A percentile compares a stretch with the other conserved stretches of the same genome.
These are phyloP conservation scores for Globisporangium mamillatum DNA, from an alignment of 352 stramenopile genomes.

Conservation along the genomic window DNA sequence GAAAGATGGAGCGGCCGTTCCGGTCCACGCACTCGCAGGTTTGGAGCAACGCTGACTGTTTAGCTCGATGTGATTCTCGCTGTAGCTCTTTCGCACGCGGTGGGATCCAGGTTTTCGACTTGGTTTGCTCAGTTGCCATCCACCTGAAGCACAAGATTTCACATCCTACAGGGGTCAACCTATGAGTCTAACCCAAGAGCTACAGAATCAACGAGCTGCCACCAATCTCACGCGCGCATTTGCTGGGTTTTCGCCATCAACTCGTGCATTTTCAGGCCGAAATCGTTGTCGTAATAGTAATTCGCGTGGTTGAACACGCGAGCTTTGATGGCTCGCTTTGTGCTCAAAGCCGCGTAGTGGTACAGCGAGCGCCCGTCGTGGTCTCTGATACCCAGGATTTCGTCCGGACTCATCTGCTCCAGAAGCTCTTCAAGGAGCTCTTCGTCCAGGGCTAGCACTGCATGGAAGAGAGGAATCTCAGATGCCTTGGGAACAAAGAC, in stretches of 20 bases:
- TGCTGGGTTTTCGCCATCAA: constrained; percentile 34
- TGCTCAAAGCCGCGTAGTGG: constrained; percentile 48
- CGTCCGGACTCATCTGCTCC: constrained; percentile 19
- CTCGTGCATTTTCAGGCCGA: constrained; percentile 25
- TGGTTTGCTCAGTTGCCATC: constrained; percentile 11
- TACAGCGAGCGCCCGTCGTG: constrained; percentile 30
- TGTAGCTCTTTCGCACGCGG: constrained; percentile 47
- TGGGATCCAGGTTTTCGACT: constrained; percentile 31
- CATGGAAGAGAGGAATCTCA: constrained; percentile 45
- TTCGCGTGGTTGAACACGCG: constrained; percentile 35
- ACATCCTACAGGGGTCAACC: background rate
- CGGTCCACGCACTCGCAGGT: constrained; percentile 35
- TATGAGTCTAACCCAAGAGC: background rate
- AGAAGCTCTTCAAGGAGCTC: constrained; percentile 25
- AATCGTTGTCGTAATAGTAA: constrained; percentile 22
- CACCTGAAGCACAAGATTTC: constrained; percentile 8
- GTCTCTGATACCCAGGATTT: constrained; percentile 36
- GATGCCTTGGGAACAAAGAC: constrained; percentile 38
- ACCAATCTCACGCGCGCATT: constrained; percentile 24
- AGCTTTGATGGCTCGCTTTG: constrained; percentile 12
- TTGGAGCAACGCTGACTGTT: constrained; percentile 28
- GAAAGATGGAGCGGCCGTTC: constrained; percentile 42
- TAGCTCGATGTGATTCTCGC: constrained; percentile 16
- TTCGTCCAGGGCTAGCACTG: constrained; percentile 26
- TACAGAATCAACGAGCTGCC: background rate